Evolutionary conservation across 2,329 filamentous ascomycete genomes (phyloP).

Genomic region (Aaosphaeria pasadenensis): DNA sequence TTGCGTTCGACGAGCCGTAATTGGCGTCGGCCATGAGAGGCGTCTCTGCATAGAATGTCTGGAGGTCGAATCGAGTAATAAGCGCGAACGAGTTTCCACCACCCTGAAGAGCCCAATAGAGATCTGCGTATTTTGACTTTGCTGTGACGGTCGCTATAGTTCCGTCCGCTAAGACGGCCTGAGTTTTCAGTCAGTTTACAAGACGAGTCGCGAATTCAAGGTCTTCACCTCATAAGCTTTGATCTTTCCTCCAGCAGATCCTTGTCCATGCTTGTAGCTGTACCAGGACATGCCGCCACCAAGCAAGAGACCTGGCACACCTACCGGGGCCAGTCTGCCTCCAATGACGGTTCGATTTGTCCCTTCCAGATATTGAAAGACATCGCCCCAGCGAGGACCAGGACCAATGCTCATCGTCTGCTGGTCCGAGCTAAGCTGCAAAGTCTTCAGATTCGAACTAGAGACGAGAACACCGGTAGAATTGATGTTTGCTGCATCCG

Average conservation of each 20-base stretch:
- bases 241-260: constrained; percentile 18
- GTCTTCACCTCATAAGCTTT: constrained; percentile 13
- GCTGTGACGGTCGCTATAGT: constrained; percentile 31
- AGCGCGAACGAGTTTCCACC: constrained; percentile 22
- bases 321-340: constrained; percentile 23
- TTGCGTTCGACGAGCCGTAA: constrained; percentile 7
- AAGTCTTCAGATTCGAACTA: constrained; percentile 13
- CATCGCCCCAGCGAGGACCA: constrained; percentile 27
- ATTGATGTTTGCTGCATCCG: constrained; percentile 18
- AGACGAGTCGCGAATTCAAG: not conserved
- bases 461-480: constrained; percentile 11
- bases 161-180: constrained; percentile 33
- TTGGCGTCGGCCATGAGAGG: constrained; percentile 10
- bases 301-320: constrained; percentile 25
- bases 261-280: constrained; percentile 10
- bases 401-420: constrained; percentile 22
- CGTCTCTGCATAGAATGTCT: constrained; percentile 18
- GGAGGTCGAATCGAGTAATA: constrained; percentile 19
- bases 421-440: constrained; percentile 20
- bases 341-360: constrained; percentile 19
- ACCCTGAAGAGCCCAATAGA: constrained; percentile 38
- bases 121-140: constrained; percentile 20
- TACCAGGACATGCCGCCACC: constrained; percentile 17
- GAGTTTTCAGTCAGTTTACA: constrained; percentile 5
- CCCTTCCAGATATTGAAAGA: constrained; percentile 20